Evolutionary conservation across 208 protist species (phyloP), one percentile per base, ranked within the genome.

Genomic region (Leishmania tropica): DNA sequence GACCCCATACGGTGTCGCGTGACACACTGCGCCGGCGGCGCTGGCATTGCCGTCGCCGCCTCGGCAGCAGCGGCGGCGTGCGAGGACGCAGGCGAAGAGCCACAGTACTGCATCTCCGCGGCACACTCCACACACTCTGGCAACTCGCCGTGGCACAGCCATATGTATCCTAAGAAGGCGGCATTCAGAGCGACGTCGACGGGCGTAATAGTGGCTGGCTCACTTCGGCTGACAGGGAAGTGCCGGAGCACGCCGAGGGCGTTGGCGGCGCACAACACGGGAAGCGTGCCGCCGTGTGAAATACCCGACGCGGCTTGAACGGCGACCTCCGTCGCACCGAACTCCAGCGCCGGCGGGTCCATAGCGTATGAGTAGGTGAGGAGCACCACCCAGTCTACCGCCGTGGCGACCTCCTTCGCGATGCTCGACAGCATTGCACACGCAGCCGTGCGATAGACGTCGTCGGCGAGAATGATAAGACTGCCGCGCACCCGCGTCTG

Each of bases 161-260:
- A 82, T 47, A 78, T 74, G 47, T 74, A 70, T 1, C 77, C 81
- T 40, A 85, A 37, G 42, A 96, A 62, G 5, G 83, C 92, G 21
- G 81, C 84, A 78, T 94, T 91, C 48, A 93, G 45, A 8, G 88
- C 88, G 3, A 96, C 72, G 83, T 97, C 93, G 8, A 96, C 80
- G 1, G 95, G 93, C 1, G 90, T 89, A 45, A 96, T 84, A 47
- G 78, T 71, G 1, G 86, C 83, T 6, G 78, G 65, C n/a, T 93
- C 86, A 35, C 78, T 77, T 54, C 88, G 87, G 11, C 65, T 60
- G 2, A 94, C 79, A 45, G 87, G 87, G 47, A 96, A 64, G 42
- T 89, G 68, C 15, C 87, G 85, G 7, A 94, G 74, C 4, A 91
- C 85, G 17, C 93, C 93, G 47, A 94, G 28, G 31, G 89, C 88